phyloP scores from a whole-genome alignment of 768 basidiomycete species.

The Collybia nuda region DNA sequence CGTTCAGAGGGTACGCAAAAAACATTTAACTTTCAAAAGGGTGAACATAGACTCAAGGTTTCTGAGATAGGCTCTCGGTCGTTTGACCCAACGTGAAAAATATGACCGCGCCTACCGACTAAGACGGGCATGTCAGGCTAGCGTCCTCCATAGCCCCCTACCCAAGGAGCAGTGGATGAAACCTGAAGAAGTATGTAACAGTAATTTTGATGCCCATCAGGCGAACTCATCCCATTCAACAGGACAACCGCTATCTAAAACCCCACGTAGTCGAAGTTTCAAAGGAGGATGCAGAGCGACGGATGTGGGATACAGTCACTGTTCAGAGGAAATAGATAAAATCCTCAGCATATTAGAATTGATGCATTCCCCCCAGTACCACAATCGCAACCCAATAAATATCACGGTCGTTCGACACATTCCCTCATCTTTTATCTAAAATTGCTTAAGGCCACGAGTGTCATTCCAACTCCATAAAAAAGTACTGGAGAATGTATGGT shows the following conservation, averaged over 20 bases:
- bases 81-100: constrained; percentile 73
- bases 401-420: background rate
- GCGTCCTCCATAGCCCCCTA: constrained; percentile 75
- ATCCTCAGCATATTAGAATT: background rate
- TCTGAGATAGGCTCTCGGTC: constrained; percentile 67
- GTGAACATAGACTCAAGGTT: constrained; percentile 2
- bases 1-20: constrained; percentile 69
- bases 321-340: constrained; percentile 65
- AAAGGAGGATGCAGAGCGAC: constrained; percentile 76
- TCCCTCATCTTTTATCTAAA: background rate
- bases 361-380: no score
- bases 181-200: constrained; percentile 63
- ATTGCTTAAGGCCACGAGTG: no score
- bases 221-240: constrained; percentile 11
- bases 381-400: constrained; percentile 4
- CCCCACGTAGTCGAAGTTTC: constrained; percentile 73
- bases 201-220: background rate
- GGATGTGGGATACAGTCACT: constrained; percentile 75
- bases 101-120: constrained; percentile 93
- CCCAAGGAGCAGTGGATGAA: constrained; percentile 81
- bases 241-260: constrained; percentile 91
- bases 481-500: no score
- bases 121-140: constrained; percentile 79
- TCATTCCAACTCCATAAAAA: no score
- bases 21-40: background rate